phyloP scores from a whole-genome alignment of 306 rosid species.

The Quercus robur region DNA sequence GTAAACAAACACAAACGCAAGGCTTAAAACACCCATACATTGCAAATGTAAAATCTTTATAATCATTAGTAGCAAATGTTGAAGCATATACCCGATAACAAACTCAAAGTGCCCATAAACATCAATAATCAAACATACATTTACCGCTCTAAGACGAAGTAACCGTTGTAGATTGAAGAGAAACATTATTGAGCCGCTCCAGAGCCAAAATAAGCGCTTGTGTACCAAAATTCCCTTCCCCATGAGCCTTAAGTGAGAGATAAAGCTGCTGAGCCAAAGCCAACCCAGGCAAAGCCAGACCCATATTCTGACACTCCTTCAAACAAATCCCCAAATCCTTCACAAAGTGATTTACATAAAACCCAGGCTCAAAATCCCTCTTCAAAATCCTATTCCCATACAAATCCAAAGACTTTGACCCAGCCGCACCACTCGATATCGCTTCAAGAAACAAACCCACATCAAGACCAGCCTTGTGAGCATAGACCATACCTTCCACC shows the following conservation, averaged over 20 bases:
- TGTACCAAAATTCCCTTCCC: slow-evolving; percentile 77
- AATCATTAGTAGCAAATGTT: background rate
- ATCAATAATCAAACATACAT: background rate
- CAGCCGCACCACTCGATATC: slow-evolving; percentile 74
- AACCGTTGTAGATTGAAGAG: slow-evolving; percentile 27
- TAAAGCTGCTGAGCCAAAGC: slow-evolving; percentile 91
- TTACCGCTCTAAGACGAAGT: slow-evolving; percentile 15
- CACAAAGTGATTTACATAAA: slow-evolving; percentile 78
- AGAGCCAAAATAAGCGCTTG: slow-evolving; percentile 72
- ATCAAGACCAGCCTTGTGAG: slow-evolving; percentile 77
- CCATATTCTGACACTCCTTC: slow-evolving; percentile 83
- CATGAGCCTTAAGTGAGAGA: slow-evolving; percentile 76
- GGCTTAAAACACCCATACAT: too few species aligned
- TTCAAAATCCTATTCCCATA: slow-evolving; percentile 57
- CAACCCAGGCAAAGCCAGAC: slow-evolving; percentile 77
- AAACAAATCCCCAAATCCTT: slow-evolving; percentile 90
- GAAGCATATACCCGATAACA: background rate
- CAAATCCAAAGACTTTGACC: slow-evolving; percentile 62
- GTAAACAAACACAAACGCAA: too few species aligned
- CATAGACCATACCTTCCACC: slow-evolving; percentile 85
- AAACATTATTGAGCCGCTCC: slow-evolving; percentile 76
- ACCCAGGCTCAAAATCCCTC: slow-evolving; percentile 82
- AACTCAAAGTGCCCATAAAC: background rate
- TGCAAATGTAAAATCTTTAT: too few species aligned
- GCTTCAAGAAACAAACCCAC: slow-evolving; percentile 63